phyloP scores from a whole-genome alignment of 139 green algal genomes.

The Spirogloea muscicola region DNA sequence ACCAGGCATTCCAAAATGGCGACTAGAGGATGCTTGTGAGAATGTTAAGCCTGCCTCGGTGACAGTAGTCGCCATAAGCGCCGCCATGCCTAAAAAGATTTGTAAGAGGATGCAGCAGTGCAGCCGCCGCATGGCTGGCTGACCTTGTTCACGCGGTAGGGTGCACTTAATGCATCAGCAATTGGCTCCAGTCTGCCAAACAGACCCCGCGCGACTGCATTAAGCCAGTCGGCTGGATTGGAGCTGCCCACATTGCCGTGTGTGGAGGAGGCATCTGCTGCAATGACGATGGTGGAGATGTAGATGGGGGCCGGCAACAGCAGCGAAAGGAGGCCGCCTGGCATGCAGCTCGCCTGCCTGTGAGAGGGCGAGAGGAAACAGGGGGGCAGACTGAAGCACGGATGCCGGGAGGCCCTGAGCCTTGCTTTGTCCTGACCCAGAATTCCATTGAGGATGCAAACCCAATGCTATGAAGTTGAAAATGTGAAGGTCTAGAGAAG shows the following conservation, averaged over 20 bases:
- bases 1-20: background rate
- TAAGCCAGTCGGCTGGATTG: background rate
- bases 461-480: background rate
- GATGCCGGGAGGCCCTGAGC: background rate
- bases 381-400: background rate
- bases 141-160: background rate
- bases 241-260: background rate
- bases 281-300: conserved; percentile 49
- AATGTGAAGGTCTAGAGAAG: background rate
- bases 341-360: background rate
- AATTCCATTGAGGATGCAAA: background rate
- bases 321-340: conserved; percentile 49
- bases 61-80: background rate
- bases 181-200: background rate
- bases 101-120: background rate
- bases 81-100: background rate
- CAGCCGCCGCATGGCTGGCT: background rate
- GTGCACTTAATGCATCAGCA: background rate
- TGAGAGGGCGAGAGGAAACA: background rate
- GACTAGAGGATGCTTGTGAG: background rate
- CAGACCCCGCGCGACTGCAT: background rate
- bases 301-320: conserved; percentile 65
- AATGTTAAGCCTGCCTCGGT: background rate
- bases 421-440: background rate
- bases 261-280: background rate